Conservation (phyloP, 352 stramenopile species). For the Aphanomyces euteiches region DNA sequence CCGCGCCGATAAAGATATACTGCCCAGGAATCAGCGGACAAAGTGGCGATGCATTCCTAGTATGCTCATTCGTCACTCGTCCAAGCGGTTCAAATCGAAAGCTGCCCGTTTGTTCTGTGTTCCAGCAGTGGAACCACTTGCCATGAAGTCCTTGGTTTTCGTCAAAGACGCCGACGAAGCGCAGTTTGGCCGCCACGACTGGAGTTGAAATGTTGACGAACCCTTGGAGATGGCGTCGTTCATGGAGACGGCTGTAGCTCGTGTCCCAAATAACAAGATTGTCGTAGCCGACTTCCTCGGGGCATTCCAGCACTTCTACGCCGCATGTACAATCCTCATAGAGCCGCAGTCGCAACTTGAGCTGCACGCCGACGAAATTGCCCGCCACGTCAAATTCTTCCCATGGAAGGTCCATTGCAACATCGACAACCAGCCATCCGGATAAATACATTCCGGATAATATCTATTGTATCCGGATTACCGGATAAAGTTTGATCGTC, state of each 20-base stretch:
- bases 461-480: background rate
- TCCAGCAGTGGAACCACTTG: slow-evolving; percentile 21
- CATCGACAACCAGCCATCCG: background rate
- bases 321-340: slow-evolving; percentile 2
- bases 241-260: slow-evolving; percentile 3
- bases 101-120: slow-evolving; percentile 6
- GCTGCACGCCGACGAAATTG: slow-evolving; percentile 19
- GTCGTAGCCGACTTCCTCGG: slow-evolving; percentile 19
- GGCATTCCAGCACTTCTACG: slow-evolving; percentile 21
- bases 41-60: background rate
- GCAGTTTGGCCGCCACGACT: slow-evolving; percentile 1
- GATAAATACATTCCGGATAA: slow-evolving; percentile 4
- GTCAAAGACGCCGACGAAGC: slow-evolving; percentile 22
- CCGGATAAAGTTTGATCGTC: background rate
- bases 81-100: slow-evolving; percentile 12
- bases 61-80: background rate
- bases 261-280: slow-evolving; percentile 21
- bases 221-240: slow-evolving; percentile 4
- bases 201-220: slow-evolving; percentile 3
- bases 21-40: slow-evolving; percentile 5
- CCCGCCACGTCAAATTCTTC: slow-evolving; percentile 8
- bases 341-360: slow-evolving; percentile 19
- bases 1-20: slow-evolving; percentile 15
- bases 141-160: background rate
- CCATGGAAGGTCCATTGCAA: background rate